phyloP scores from a whole-genome alignment of 192 early-diverging fungal species.

The Piromyces finnis region DNA sequence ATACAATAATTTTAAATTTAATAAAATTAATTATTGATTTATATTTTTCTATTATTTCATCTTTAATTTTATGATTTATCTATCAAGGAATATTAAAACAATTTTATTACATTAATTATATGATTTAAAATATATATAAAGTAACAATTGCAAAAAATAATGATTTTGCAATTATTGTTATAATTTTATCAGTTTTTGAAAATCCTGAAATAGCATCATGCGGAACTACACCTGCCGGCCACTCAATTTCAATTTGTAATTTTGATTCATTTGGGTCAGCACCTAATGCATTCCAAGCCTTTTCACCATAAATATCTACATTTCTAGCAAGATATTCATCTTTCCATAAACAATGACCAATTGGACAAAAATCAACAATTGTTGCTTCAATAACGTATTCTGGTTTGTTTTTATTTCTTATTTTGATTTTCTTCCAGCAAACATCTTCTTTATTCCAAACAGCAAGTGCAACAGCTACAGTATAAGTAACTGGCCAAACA shows the following conservation, averaged over 20 bases:
- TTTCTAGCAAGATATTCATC: slow-evolving; percentile 5
- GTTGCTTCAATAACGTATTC: slow-evolving; percentile 1
- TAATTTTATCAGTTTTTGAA: not conserved
- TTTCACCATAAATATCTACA: slow-evolving; percentile 17
- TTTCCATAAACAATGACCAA: slow-evolving; percentile 8
- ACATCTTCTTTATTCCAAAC: slow-evolving; percentile 2
- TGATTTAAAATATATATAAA: no score
- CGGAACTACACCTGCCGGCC: slow-evolving; percentile 5
- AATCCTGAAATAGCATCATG: not conserved
- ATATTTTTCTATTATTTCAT: no score
- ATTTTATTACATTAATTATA: no score
- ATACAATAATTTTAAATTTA: no score
- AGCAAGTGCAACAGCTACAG: slow-evolving; percentile 13
- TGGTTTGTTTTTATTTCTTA: slow-evolving; percentile 3
- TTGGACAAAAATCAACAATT: slow-evolving; percentile 18
- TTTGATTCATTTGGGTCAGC: slow-evolving; percentile 4
- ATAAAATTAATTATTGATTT: no score
- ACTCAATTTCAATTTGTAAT: slow-evolving; percentile 7
- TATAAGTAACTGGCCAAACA: slow-evolving; percentile 9
- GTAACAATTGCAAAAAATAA: no score
- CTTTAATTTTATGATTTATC: no score
- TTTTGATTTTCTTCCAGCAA: slow-evolving; percentile 9
- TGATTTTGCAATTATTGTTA: not conserved
- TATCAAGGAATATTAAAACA: no score
- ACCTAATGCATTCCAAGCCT: slow-evolving; percentile 8